phyloP scores from a whole-genome alignment of 345 rosid genomes.

The Linum tenue region DNA sequence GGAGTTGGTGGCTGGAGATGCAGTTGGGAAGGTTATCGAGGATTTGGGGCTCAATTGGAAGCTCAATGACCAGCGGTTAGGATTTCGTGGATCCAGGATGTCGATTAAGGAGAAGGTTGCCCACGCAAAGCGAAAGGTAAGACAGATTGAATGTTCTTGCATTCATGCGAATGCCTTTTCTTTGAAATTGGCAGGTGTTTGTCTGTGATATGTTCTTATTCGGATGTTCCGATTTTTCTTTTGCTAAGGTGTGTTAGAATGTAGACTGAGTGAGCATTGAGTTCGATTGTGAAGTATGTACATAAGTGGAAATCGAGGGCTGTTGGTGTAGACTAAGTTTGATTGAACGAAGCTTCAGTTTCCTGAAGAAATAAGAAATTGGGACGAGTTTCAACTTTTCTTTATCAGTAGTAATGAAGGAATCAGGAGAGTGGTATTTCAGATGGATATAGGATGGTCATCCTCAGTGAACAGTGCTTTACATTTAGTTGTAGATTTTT shows the following conservation, averaged over 20 bases:
- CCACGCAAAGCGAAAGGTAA: slow-evolving; percentile 62
- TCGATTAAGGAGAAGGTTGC: slow-evolving; percentile 63
- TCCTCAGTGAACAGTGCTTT: too few species aligned
- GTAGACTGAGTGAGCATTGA: too few species aligned
- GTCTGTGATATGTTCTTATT: not conserved
- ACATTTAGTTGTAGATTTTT: too few species aligned
- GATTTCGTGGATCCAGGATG: slow-evolving; percentile 37
- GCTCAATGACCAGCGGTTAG: slow-evolving; percentile 51
- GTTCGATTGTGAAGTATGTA: too few species aligned
- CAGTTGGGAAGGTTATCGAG: slow-evolving; percentile 52
- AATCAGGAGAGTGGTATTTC: too few species aligned
- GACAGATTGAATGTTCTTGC: not conserved
- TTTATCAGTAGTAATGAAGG: too few species aligned
- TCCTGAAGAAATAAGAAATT: too few species aligned
- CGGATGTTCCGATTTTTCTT: not conserved
- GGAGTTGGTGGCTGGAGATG: slow-evolving; percentile 52
- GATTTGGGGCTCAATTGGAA: slow-evolving; percentile 68
- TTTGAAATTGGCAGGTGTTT: not conserved
- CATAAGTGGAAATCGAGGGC: too few species aligned
- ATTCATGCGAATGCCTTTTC: not conserved
- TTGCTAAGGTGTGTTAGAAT: not conserved
- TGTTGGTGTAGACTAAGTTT: too few species aligned
- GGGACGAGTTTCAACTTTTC: too few species aligned
- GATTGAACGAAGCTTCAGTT: too few species aligned
- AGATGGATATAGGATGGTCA: too few species aligned